phyloP scores from a whole-genome alignment of 805 yeast species.

The Diddensiella santjacobensis region DNA sequence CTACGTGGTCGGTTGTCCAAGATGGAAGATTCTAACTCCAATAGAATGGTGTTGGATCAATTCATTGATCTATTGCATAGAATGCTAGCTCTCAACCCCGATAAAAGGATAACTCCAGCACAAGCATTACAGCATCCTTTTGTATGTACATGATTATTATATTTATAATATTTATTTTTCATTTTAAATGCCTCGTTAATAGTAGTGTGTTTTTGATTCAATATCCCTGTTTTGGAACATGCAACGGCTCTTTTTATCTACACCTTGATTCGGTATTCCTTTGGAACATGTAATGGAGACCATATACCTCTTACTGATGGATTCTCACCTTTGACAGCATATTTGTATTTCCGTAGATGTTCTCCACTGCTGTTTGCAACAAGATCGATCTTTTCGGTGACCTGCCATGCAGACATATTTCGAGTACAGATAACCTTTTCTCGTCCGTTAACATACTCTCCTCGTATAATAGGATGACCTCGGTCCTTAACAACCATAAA shows the following conservation, averaged over 20 bases:
- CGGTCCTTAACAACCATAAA: conserved; percentile 63
- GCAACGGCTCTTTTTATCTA: conserved; percentile 26
- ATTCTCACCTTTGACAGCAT: conserved; percentile 77
- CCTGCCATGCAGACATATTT: conserved; percentile 59
- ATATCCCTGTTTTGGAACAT: not conserved
- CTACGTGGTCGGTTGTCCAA: conserved; percentile 12
- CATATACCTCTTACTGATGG: conserved; percentile 91
- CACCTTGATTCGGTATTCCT: conserved; percentile 46
- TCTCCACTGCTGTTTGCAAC: conserved; percentile 68
- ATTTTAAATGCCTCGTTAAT: too few species aligned
- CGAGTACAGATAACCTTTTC: conserved; percentile 68
- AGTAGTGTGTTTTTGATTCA: too few species aligned
- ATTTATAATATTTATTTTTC: too few species aligned
- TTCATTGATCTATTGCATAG: conserved; percentile 32
- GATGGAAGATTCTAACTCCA: conserved; percentile 14
- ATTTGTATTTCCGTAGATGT: conserved; percentile 55
- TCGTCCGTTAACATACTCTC: conserved; percentile 49
- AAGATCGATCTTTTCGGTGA: conserved; percentile 60
- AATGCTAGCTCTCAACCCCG: conserved; percentile 47
- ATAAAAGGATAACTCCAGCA: conserved; percentile 62
- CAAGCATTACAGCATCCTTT: conserved; percentile 60
- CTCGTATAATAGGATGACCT: conserved; percentile 79
- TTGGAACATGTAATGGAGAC: conserved; percentile 87
- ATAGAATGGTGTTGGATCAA: conserved; percentile 12
- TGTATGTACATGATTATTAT: conserved; percentile 27